Percentiles rank a stretch among this genome's conserved stretches.
Evolutionary conservation across 2,329 filamentous ascomycete species (phyloP).

Genomic region (Xylaria polymorpha): DNA sequence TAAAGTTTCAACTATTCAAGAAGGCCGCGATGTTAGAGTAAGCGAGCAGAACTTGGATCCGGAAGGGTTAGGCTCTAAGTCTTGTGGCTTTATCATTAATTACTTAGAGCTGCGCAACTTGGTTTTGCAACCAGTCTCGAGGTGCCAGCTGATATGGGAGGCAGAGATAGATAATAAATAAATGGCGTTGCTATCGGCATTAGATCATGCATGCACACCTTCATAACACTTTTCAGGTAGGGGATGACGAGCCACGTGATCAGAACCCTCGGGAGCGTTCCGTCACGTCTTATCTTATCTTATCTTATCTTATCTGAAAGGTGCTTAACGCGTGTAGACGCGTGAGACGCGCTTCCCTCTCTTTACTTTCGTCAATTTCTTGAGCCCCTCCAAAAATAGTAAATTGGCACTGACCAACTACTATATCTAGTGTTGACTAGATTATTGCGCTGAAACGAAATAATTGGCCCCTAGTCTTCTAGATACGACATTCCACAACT

Average conservation of each 20-base stretch:
- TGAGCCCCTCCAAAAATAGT: conserved; percentile 13
- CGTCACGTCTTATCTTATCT: too few relatives aligned
- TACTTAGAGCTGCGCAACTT: conserved; percentile 1
- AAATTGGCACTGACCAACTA: not conserved
- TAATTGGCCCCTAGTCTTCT: not conserved
- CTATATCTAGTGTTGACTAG: not conserved
- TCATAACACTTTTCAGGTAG: too few relatives aligned
- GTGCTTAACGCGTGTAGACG: conserved; percentile 31
- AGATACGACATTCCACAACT: conserved; percentile 61
- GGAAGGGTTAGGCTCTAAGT: not conserved
- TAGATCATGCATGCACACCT: too few relatives aligned
- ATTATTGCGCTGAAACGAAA: not conserved
- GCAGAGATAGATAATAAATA: not conserved
- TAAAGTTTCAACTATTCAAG: not conserved
- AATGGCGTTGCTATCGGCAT: too few relatives aligned
- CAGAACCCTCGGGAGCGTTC: too few relatives aligned
- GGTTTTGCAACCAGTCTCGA: conserved; percentile 6
- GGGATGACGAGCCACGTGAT: too few relatives aligned
- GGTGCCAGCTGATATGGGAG: conserved; percentile 11
- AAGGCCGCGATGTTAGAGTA: not conserved
- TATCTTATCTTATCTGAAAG: not conserved
- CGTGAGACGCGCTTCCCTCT: conserved; percentile 18
- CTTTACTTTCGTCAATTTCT: conserved; percentile 2
- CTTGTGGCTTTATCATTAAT: not conserved
- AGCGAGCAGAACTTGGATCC: not conserved